Evolutionary conservation across 2,329 filamentous ascomycete genomes (phyloP).

Genomic region (Fusarium sp.): DNA sequence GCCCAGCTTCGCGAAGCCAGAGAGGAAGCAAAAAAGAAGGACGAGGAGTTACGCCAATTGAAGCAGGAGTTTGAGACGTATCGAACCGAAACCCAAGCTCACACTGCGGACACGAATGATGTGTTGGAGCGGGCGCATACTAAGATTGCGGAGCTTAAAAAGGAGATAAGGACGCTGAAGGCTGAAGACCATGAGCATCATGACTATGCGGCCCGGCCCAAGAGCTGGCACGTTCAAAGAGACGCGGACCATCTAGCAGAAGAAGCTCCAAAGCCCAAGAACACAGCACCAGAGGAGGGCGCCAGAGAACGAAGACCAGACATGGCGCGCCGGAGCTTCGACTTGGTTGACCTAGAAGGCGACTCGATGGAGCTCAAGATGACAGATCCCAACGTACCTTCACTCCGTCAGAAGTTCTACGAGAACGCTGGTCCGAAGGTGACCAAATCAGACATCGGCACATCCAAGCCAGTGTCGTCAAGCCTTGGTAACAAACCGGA

Average conservation of each 20-base stretch:
- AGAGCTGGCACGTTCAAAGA: constrained; percentile 45
- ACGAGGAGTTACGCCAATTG: constrained; percentile 59
- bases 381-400: constrained; percentile 34
- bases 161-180: constrained; percentile 60
- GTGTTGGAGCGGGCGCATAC: constrained; percentile 65
- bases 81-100: constrained; percentile 61
- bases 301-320: constrained; percentile 9
- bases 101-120: constrained; percentile 63
- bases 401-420: constrained; percentile 49
- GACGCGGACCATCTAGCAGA: constrained; percentile 25
- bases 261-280: constrained; percentile 9
- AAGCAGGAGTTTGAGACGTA: constrained; percentile 63
- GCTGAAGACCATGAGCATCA: constrained; percentile 29
- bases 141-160: constrained; percentile 65
- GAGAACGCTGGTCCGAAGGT: constrained; percentile 41
- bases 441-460: constrained; percentile 28
- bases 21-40: constrained; percentile 57
- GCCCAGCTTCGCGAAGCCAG: constrained; percentile 55
- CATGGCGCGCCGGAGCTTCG: constrained; percentile 43
- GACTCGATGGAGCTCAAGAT: constrained; percentile 33
- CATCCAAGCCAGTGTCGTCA: constrained; percentile 20
- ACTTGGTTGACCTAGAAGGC: constrained; percentile 36
- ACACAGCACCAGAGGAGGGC: background rate
- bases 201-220: constrained; percentile 38
- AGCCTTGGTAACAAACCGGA: constrained; percentile 40